Evolutionary conservation across 1,139 yeast species (phyloP), one percentile per base, ranked within the genome.

Genomic region (Sugiyamaella grinbergsii): DNA sequence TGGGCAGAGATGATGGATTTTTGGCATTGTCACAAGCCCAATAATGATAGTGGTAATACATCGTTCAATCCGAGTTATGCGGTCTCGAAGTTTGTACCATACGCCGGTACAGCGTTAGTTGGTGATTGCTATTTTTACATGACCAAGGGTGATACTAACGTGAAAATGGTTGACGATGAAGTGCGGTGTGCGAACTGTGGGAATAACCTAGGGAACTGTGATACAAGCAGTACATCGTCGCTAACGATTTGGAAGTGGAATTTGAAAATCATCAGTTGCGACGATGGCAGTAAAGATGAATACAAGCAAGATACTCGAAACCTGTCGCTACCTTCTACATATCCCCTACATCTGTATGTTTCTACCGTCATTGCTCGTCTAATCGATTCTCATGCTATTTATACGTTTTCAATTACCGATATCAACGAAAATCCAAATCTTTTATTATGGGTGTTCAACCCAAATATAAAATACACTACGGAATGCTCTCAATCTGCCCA

Each of bases 11-110:
- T 93, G 78, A 86, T 93, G 96, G 98, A 93, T 55, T 86, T 85
- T 58, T 93, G 98, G 98, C 98, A 93, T 66, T 93, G 98, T 64
- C 98, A 93, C 65, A 90, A 90, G 64, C 98, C 98, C 0, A 72
- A 73, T 24, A 60, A 60, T 19, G 66, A 71, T 33, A 64, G 69
- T 19, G 58, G 63, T 11, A 50, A 63, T 40, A 28, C 36, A 1
- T 20, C 42, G 8, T 58, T 54, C 61, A 54, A 61, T 32, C 58
- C 58, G 2, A 56, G 57, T 38, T 63, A 62, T 43, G 59, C 68
- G 5, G 56, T 58, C 38, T 55, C 68, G 26, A 64, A 69, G 1
- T 67, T 86, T 49, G 69, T 64, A 13, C 89, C 94, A 0, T 62
- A 66, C 2, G 55, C 63, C 0, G 64, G 70, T 3, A 70, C 75